Base-by-base conservation (phyloP, 2,329 filamentous ascomycete genomes). In the Neocucurbitaria cava region DNA sequence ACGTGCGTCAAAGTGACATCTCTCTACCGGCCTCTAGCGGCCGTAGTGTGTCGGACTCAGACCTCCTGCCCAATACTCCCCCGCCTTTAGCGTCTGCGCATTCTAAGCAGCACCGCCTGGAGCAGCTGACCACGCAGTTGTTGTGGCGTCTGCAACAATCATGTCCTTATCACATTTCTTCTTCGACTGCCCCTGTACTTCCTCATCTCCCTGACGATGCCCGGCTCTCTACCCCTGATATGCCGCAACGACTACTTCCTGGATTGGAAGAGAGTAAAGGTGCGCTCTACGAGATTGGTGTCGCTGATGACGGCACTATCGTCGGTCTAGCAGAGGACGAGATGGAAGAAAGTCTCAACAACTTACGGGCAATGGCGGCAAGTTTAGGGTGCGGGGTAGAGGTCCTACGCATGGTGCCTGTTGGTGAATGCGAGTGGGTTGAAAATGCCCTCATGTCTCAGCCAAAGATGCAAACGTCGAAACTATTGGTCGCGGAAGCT, bases 91-190 rank as follows among this genome's bases (percentile, higher is more conserved):
- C 84, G 8, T 86, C 87, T 1, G 86, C 78, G 41, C 88, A 93
- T 67, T 88, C 87, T 24, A 87, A 92, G 21, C 92, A 96, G 74
- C 87, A 92, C 64, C 86, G 95, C 41, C 82, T 98, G 15, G 89
- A 96, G 70, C 92, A 97, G 68, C 79, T 99, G 58, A 99, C 94
- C 0, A 99, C 95, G 0, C 95, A 99, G 75, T 82, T 99, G 21
- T 80, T 99, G 6, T 99, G 95, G 95, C 85, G 95, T 44, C 77
- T 99, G 52, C 93, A 98, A 72, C 95, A 99, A 73, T 97, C 94
- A 1, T 96, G 91, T 8, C 91, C 92, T 0, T 91, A 96, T 73
- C 93, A 97, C 77, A 87, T 90, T 1, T 90, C 90, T 7, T 90
- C 90, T 21, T 89, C 89, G 4, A 87, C 87, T 24, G 88, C 91